These are phyloP conservation scores for Debaryomyces robertsiae DNA, from an alignment of 1,139 yeast genomes.

Conservation along the genomic window DNA sequence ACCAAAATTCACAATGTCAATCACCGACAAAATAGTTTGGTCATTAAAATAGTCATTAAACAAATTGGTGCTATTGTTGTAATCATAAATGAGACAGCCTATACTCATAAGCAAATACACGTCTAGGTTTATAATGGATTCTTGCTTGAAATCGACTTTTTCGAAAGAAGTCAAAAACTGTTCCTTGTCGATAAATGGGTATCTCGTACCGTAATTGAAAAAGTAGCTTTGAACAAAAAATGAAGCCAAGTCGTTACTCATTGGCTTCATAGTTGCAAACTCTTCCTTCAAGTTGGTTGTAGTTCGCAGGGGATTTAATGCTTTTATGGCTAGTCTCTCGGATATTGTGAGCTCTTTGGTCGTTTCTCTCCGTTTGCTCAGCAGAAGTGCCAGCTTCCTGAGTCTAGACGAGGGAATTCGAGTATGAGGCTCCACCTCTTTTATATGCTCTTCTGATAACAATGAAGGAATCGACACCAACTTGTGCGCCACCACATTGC, in stretches of 20 bases:
- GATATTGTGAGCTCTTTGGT: constrained; percentile 1
- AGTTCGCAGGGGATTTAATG: constrained; percentile 4
- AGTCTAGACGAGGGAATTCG: constrained; percentile 2
- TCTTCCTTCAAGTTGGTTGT: constrained; percentile 33
- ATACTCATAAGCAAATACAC: constrained; percentile 41
- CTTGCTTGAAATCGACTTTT: constrained; percentile 34
- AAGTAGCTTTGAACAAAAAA: constrained; percentile 38
- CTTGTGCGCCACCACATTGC: constrained; percentile 17
- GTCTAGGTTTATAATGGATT: constrained; percentile 41
- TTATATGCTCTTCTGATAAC: constrained; percentile 13
- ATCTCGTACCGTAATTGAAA: constrained; percentile 38
- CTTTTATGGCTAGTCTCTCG: constrained; percentile 8
- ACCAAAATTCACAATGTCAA: constrained; percentile 37
- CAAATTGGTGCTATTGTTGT: constrained; percentile 23
- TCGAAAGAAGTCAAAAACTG: constrained; percentile 24
- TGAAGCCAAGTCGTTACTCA: constrained; percentile 32
- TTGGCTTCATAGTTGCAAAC: constrained; percentile 37
- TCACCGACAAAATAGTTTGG: constrained; percentile 33
- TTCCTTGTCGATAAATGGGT: constrained; percentile 38
- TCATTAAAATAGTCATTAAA: constrained; percentile 36
- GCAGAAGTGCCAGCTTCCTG: constrained; percentile 2
- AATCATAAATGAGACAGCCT: constrained; percentile 43
- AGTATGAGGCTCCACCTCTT: constrained; percentile 1
- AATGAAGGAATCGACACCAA: constrained; percentile 26
- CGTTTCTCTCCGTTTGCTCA: constrained; percentile 1